These are phyloP conservation scores for Tetracentron sinense DNA, from an alignment of 164 flowering plant species.

Conservation along the genomic window DNA sequence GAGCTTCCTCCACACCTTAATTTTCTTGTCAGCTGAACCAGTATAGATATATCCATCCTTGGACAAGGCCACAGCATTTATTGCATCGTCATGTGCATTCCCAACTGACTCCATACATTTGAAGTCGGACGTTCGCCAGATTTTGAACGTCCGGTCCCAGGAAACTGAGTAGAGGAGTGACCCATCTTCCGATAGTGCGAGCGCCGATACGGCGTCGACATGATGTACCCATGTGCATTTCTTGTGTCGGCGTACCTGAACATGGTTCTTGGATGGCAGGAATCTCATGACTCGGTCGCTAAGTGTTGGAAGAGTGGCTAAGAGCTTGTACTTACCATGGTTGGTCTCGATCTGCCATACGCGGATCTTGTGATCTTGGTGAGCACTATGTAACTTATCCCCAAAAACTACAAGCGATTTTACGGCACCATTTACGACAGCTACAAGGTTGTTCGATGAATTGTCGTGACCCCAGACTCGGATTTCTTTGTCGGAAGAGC, in stretches of 20 bases:
- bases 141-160: conserved; percentile 7
- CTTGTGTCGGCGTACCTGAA: conserved; percentile 71
- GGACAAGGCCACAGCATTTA: conserved; percentile 29
- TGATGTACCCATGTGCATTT: conserved; percentile 84
- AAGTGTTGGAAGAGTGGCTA: conserved; percentile 79
- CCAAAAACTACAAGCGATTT: conserved; percentile 50
- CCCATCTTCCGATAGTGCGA: conserved; percentile 11
- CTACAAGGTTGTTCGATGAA: conserved; percentile 24
- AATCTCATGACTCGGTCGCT: conserved; percentile 50
- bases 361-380: conserved; percentile 84
- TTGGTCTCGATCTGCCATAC: conserved; percentile 56
- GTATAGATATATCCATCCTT: conserved; percentile 61
- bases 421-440: conserved; percentile 55
- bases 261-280: conserved; percentile 55
- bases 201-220: conserved; percentile 70
- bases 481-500: conserved; percentile 49
- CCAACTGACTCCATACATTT: conserved; percentile 9
- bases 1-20: conserved; percentile 69
- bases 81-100: conserved; percentile 10
- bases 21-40: conserved; percentile 80
- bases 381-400: conserved; percentile 63
- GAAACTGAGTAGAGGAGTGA: conserved; percentile 5
- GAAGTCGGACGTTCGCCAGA: conserved; percentile 11
- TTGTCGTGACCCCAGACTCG: conserved; percentile 30
- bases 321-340: conserved; percentile 25